Conservation (phyloP, 306 rosid genomes). For the Dryas alaskensis region DNA sequence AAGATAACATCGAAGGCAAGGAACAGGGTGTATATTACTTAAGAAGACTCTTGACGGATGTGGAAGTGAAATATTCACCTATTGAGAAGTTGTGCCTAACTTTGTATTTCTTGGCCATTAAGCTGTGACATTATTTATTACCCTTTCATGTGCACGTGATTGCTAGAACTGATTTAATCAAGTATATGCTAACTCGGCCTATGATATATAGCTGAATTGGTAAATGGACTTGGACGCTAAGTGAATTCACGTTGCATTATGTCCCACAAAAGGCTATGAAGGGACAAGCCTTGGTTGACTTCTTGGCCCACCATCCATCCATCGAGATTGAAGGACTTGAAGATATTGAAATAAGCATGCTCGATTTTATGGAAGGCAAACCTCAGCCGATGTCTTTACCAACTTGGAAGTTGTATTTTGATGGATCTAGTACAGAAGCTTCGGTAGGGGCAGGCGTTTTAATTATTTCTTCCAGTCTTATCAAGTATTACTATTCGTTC, state of each 20-base stretch:
- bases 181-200: not conserved
- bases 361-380: too few species aligned
- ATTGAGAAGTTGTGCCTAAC: not conserved
- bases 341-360: too few species aligned
- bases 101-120: not conserved
- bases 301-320: not conserved
- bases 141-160: not conserved
- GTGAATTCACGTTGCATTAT: not conserved
- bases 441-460: not conserved
- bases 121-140: not conserved
- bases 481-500: not conserved
- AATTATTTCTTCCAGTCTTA: too few species aligned
- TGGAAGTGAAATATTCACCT: not conserved
- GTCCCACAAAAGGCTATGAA: not conserved
- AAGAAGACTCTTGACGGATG: not conserved
- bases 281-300: not conserved
- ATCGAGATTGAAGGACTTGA: too few species aligned
- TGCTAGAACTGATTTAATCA: not conserved
- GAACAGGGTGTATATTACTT: not conserved
- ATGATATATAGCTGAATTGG: not conserved
- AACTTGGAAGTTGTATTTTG: not conserved
- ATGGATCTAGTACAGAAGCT: accelerated
- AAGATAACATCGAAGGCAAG: not conserved
- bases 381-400: too few species aligned
- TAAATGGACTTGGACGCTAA: not conserved